Evolutionary conservation across 495 filamentous ascomycete species (phyloP).

Genomic region (Lophium mytilinum): DNA sequence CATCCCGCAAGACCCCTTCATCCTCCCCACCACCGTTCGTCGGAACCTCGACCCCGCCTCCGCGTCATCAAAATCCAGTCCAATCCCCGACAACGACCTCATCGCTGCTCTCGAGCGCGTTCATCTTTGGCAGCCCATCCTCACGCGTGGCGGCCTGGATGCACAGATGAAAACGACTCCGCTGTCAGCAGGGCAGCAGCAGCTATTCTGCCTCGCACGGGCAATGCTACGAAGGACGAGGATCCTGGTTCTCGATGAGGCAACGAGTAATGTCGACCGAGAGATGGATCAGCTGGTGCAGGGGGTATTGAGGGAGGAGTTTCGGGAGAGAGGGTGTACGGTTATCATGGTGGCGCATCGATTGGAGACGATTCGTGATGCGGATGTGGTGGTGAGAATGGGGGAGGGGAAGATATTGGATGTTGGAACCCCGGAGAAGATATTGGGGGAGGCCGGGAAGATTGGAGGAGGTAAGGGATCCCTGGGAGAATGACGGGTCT

Average conservation of each 20-base stretch:
- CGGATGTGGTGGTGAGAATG: slow-evolving; percentile 42
- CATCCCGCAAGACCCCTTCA: slow-evolving; percentile 52
- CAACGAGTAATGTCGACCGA: slow-evolving; percentile 46
- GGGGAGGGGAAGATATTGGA: slow-evolving; percentile 41
- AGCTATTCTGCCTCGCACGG: slow-evolving; percentile 50
- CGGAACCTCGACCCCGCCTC: slow-evolving; percentile 17
- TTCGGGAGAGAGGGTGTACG: slow-evolving; percentile 45
- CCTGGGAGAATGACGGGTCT: no score
- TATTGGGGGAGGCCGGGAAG: slow-evolving; percentile 29
- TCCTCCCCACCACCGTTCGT: slow-evolving; percentile 40
- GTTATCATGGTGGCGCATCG: slow-evolving; percentile 57
- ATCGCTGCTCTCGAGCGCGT: slow-evolving; percentile 21
- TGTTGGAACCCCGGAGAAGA: slow-evolving; percentile 35
- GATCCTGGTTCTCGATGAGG: slow-evolving; percentile 52
- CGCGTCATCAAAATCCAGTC: background rate
- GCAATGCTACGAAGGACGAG: slow-evolving; percentile 48
- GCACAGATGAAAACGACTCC: slow-evolving; percentile 21
- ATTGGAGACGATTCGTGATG: slow-evolving; percentile 51
- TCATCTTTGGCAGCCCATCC: slow-evolving; percentile 36
- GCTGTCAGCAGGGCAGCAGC: slow-evolving; percentile 54
- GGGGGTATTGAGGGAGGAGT: slow-evolving; percentile 51
- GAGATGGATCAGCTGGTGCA: slow-evolving; percentile 52
- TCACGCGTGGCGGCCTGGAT: slow-evolving; percentile 2
- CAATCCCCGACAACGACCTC: slow-evolving; percentile 24
- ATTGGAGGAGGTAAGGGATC: no score